These are phyloP conservation scores for Ramularia collo-cygni DNA, from an alignment of 2,329 filamentous ascomycete genomes.

Conservation along the genomic window DNA sequence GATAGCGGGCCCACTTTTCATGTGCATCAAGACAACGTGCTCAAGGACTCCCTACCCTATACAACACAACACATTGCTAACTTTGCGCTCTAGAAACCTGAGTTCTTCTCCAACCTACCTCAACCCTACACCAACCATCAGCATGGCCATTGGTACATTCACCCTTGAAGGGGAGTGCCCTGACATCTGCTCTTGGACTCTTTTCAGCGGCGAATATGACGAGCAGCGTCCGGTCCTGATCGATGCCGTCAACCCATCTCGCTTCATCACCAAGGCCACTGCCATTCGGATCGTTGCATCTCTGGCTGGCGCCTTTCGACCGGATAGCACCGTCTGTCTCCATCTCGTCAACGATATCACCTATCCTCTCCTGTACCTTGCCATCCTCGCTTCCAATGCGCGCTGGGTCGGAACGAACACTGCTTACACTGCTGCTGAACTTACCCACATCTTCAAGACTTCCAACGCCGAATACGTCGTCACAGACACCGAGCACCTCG, in stretches of 20 bases:
- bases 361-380: constrained; percentile 45
- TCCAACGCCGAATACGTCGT: constrained; percentile 43
- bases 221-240: constrained; percentile 23
- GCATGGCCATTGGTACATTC: not conserved
- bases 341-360: constrained; percentile 35
- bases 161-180: constrained; percentile 1
- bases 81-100: not conserved
- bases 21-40: not conserved
- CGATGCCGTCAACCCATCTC: constrained; percentile 23
- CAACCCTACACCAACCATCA: no score
- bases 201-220: constrained; percentile 18
- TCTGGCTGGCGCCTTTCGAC: constrained; percentile 23
- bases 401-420: constrained; percentile 48
- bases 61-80: not conserved
- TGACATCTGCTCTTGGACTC: constrained; percentile 19
- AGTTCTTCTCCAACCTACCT: not conserved
- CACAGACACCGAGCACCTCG: constrained; percentile 34
- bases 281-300: constrained; percentile 21
- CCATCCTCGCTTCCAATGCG: constrained; percentile 44
- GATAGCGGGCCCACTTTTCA: not conserved
- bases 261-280: constrained; percentile 17
- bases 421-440: constrained; percentile 40
- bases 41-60: not conserved
- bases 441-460: constrained; percentile 41
- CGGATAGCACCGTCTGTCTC: constrained; percentile 26